phyloP scores from a whole-genome alignment of 148 eudicot species.

The Rhododendron mucronatum region DNA sequence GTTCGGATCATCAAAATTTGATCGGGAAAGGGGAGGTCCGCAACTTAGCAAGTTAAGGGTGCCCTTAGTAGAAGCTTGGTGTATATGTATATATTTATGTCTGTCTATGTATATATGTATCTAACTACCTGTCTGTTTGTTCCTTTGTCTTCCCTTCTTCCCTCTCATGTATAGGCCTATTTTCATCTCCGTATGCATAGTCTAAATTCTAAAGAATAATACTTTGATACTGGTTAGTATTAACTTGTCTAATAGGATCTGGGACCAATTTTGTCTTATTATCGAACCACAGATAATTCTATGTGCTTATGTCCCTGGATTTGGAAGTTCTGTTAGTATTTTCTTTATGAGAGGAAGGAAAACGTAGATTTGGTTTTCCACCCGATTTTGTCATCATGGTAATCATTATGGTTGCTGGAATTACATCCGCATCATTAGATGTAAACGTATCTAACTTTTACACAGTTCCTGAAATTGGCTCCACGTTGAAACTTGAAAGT shows the following conservation, averaged over 20 bases:
- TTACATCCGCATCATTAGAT: not conserved
- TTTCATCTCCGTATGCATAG: not conserved
- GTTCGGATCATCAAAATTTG: too few relatives aligned
- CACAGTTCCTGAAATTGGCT: not conserved
- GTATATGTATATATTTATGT: not conserved
- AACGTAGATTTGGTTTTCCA: not conserved
- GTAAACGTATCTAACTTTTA: not conserved
- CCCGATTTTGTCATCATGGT: not conserved
- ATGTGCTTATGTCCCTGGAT: not conserved
- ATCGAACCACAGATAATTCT: not conserved
- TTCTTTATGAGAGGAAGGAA: not conserved
- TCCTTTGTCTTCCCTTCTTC: not conserved
- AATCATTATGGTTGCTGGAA: slow-evolving; percentile 3
- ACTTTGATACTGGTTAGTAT: not conserved
- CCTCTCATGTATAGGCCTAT: not conserved
- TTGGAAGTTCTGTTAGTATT: not conserved
- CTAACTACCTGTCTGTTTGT: not conserved
- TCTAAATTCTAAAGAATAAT: not conserved
- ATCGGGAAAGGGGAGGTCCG: too few relatives aligned
- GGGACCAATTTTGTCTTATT: not conserved
- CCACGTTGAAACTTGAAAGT: not conserved
- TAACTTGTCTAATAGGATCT: not conserved
- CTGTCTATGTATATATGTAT: not conserved
- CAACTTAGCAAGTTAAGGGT: too few relatives aligned
- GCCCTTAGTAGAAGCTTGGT: too few relatives aligned